Base-by-base conservation (phyloP, 2,329 filamentous ascomycete genomes). In the Pseudogymnoascus sp. region DNA sequence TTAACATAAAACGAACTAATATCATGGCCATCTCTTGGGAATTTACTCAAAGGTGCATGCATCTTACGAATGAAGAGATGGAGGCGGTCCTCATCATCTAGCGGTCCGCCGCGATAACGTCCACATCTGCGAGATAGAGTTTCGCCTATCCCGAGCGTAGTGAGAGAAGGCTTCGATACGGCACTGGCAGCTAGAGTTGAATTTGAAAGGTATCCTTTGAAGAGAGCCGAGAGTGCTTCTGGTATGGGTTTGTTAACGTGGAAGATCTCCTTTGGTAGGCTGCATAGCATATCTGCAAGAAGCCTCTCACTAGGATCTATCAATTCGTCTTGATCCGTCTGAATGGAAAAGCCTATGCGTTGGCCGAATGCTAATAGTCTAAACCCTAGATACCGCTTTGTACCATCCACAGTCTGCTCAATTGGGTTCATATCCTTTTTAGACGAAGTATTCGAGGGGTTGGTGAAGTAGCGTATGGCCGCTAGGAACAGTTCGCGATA, bases 1-100 rank as follows among this genome's bases (percentile, higher is more conserved):
- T 63, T 63, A 21, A 63, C 55, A 59, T 60, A 63, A 58, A 63
- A 63, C 21, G 62, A 63, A 57, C 62, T 63, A 33, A 63, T 63
- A 19, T 62, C 55, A 41, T 63, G 21, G 26, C 62, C 41, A 41
- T 6, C 9, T 39, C 33, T 62, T 28, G 48, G 21, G 33, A 60
- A 59, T 21, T 56, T 19, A 19, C 57, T 34, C 12, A 63, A 34
- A 38, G 58, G 60, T 23, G 58, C 55, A 52, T 63, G 55, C 48
- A 63, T 59, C 61, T 60, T 63, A 26, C 57, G 21, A 33, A 63
- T 58, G 34, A 63, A 63, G 56, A 63, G 62, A 38, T 63, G 52
- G 26, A 55, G 30, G 26, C 58, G 45, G 33, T 63, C 62, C 34
- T 61, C 6, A 21, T 21, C 52, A 48, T 63, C 60, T 28, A 13